Conservation (phyloP, 306 rosid genomes). For the Spatholobus suberectus region DNA sequence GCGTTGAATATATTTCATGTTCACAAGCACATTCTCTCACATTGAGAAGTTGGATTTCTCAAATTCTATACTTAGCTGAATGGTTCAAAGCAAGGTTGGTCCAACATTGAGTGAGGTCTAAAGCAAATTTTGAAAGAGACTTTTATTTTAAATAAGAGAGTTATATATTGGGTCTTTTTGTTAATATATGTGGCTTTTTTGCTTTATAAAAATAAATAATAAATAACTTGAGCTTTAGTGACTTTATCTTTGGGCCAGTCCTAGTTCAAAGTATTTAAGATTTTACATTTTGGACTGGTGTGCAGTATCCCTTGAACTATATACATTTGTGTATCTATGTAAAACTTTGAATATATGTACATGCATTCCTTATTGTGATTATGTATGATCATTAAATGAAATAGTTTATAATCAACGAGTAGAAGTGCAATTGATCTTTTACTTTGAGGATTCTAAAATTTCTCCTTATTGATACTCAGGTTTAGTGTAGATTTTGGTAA, state of each 20-base stretch:
- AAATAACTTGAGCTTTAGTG: no score
- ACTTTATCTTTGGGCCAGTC: no score
- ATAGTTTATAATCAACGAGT: background rate
- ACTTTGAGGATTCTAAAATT: background rate
- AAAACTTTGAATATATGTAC: background rate
- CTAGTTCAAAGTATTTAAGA: background rate
- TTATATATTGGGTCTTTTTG: no score
- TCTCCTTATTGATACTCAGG: slow-evolving; percentile 54
- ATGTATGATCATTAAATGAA: background rate
- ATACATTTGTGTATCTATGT: background rate
- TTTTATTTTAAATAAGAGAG: no score
- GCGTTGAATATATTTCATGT: slow-evolving; percentile 5
- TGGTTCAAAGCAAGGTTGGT: no score
- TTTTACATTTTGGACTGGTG: background rate
- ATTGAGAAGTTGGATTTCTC: background rate
- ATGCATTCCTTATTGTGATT: background rate
- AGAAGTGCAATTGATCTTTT: background rate
- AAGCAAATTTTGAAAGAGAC: no score
- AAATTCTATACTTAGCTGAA: background rate
- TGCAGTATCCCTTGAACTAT: background rate
- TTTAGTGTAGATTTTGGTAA: slow-evolving; percentile 78
- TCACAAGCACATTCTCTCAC: background rate
- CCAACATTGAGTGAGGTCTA: no score
- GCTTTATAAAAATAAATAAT: no score
- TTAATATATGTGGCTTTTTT: no score